Evolutionary conservation across 2,329 filamentous ascomycete genomes (phyloP), one percentile per base, ranked within the genome.

Genomic region (Biscogniauxia mediterranea): DNA sequence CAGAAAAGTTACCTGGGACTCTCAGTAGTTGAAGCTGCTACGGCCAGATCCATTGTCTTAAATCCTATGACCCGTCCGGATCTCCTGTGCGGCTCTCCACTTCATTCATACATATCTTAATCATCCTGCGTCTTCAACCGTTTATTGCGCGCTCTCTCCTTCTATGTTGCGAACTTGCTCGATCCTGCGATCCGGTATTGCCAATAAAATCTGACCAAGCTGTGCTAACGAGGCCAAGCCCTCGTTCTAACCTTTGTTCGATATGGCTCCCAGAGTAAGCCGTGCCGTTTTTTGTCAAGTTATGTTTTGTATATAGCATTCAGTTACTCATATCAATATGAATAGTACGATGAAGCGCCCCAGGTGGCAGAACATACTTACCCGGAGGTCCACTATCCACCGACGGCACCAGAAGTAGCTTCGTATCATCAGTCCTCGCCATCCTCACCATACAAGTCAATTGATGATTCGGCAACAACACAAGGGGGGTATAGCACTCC

Each of bases 351-450:
- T 51, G 71, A 73, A 51, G 72, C 72, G n/a, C 72, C 71, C 25
- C 71, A 74, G 58, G 52, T 72, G n/a, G 65, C 67, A 49, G 63
- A 64, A 56, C 61, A 65, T 20, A 62, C 42, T 56, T 65, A 64
- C 23, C 72, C 71, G 3, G 72, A 74, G 56, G 71, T 73, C n/a
- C 71, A 74, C 55, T 64, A 68, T n/a, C 71, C 71, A n/a, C 64
- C 66, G 28, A 56, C 67, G 15, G 63, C 59, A 17, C 68, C 68
- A n/a, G 70, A 71, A 61, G 61, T 69, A 2, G 61, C 63, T 21
- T 28, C 56, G 4, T 64, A 62, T 57, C 58, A 49, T n/a, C 61
- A 63, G 52, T 57, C 53, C 54, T 25, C 20, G 9, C 50, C 61
- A 25, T 56, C 60, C 2, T 64, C 66, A 21, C 61, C 66, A 26